These are phyloP conservation scores for Alternaria longipes DNA, from an alignment of 2,329 filamentous ascomycete species.

Conservation along the genomic window DNA sequence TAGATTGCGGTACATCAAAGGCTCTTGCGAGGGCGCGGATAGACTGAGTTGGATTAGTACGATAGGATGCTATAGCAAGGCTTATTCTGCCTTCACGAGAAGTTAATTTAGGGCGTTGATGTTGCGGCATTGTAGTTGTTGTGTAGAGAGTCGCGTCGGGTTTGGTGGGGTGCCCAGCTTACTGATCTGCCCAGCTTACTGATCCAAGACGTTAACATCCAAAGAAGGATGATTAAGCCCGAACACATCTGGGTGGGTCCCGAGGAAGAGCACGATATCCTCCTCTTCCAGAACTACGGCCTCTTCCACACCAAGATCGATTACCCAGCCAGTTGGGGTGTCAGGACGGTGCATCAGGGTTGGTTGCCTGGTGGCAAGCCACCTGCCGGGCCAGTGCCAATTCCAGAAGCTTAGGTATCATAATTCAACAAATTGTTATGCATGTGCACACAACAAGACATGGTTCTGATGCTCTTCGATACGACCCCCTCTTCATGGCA, in stretches of 20 bases:
- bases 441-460: not conserved
- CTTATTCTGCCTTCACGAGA: too few relatives aligned
- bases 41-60: too few relatives aligned
- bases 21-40: too few relatives aligned
- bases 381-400: conserved; percentile 6
- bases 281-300: conserved; percentile 8
- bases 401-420: not conserved
- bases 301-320: conserved; percentile 14
- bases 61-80: too few relatives aligned
- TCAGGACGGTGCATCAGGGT: conserved; percentile 4
- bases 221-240: conserved; percentile 12
- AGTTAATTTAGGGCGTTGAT: too few relatives aligned
- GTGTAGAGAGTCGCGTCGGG: too few relatives aligned
- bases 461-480: not conserved
- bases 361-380: not conserved
- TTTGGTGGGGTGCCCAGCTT: too few relatives aligned
- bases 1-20: too few relatives aligned
- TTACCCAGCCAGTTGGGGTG: conserved; percentile 6
- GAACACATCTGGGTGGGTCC: conserved; percentile 9
- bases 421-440: not conserved
- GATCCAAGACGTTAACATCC: too few relatives aligned
- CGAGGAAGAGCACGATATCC: conserved; percentile 5
- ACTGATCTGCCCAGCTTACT: too few relatives aligned
- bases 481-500: not conserved
- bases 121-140: too few relatives aligned